These are phyloP conservation scores for Geotrichum ghanense DNA, from an alignment of 805 yeast species.

Conservation along the genomic window DNA sequence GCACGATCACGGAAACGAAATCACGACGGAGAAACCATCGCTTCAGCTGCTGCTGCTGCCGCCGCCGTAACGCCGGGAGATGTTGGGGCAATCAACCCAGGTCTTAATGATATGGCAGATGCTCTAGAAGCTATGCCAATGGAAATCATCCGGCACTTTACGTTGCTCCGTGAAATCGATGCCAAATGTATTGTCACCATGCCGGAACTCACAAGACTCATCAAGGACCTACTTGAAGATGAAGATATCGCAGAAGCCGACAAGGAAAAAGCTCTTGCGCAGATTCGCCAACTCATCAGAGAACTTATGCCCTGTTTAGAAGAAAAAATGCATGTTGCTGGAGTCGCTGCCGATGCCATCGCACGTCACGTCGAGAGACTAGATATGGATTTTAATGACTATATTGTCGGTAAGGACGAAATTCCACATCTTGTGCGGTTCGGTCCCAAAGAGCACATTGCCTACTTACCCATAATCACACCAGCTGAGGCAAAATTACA, in stretches of 20 bases:
- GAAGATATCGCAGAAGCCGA: conserved; percentile 12
- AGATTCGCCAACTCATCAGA: conserved; percentile 33
- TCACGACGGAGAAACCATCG: neutral
- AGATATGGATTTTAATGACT: conserved; percentile 59
- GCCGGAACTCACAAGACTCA: conserved; percentile 51
- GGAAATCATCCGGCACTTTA: conserved; percentile 74
- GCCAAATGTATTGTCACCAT: conserved; percentile 77
- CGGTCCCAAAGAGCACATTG: conserved; percentile 83
- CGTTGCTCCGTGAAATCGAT: conserved; percentile 83
- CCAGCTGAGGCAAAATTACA: conserved; percentile 27
- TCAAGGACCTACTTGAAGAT: conserved; percentile 34
- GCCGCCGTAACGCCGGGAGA: too few species aligned
- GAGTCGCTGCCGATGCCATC: conserved; percentile 74
- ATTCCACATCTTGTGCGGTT: conserved; percentile 68
- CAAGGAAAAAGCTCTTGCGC: conserved; percentile 22
- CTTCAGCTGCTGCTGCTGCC: too few species aligned
- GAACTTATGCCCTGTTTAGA: conserved; percentile 87
- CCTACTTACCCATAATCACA: conserved; percentile 56
- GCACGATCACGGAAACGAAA: neutral
- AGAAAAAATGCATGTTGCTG: conserved; percentile 95
- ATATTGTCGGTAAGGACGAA: conserved; percentile 55
- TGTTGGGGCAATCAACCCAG: conserved; percentile 43
- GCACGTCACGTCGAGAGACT: conserved; percentile 58
- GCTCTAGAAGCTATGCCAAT: conserved; percentile 82
- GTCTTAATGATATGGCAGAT: conserved; percentile 84